Evolutionary conservation across 805 yeast genomes (phyloP).

Genomic region (Candida silvatica): DNA sequence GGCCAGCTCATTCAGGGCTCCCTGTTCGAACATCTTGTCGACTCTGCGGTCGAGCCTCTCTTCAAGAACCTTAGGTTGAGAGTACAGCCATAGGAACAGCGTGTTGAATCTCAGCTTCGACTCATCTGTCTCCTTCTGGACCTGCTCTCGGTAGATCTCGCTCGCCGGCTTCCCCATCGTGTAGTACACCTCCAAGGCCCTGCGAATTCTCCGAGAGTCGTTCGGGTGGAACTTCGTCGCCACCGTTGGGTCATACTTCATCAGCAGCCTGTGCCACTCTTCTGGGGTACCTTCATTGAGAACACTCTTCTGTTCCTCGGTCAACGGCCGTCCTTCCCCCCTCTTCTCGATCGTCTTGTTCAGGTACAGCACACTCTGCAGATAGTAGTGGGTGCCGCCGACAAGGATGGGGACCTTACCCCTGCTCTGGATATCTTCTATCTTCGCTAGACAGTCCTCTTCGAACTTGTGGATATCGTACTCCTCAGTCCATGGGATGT

Average conservation of each 20-base stretch:
- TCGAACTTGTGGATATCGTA: constrained; percentile 76
- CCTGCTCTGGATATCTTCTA: constrained; percentile 53
- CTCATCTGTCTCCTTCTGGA: constrained; percentile 25
- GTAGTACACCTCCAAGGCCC: constrained; percentile 76
- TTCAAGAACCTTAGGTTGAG: constrained; percentile 50
- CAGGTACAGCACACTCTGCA: constrained; percentile 66
- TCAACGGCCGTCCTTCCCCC: constrained; percentile 14
- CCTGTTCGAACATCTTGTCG: constrained; percentile 68
- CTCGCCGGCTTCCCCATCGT: constrained; percentile 63
- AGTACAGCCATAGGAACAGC: constrained; percentile 75
- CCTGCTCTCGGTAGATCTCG: constrained; percentile 59
- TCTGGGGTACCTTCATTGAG: constrained; percentile 53
- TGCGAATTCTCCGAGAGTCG: constrained; percentile 65
- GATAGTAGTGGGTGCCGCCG: constrained; percentile 94
- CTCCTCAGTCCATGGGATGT: constrained; percentile 71
- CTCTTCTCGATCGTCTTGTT: constrained; percentile 44
- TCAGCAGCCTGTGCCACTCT: constrained; percentile 37
- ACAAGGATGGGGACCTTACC: constrained; percentile 81
- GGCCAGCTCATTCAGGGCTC: constrained; percentile 63
- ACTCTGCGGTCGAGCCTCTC: constrained; percentile 69
- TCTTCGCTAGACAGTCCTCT: constrained; percentile 54
- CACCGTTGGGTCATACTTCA: constrained; percentile 56
- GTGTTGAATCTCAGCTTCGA: constrained; percentile 50
- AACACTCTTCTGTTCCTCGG: constrained; percentile 26
- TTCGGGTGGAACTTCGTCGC: constrained; percentile 87